Conservation (phyloP, 805 yeast species). For the Starmerella vitae region DNA sequence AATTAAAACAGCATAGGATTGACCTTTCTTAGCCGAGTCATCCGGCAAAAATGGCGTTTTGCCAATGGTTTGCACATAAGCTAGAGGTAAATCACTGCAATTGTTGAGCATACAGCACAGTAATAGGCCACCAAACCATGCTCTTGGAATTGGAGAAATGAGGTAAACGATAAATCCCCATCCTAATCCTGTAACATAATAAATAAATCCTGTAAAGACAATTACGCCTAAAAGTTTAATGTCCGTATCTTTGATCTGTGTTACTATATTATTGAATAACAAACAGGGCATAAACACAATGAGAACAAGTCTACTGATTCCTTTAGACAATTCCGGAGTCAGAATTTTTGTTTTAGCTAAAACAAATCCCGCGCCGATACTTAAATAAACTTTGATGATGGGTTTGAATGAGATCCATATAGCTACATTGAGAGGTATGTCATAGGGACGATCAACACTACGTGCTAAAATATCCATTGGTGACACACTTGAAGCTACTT, state of each 20-base stretch:
- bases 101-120: constrained; percentile 68
- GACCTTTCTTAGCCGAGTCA: constrained; percentile 57
- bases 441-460: constrained; percentile 10
- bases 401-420: constrained; percentile 75
- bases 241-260: constrained; percentile 51
- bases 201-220: constrained; percentile 35
- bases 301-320: constrained; percentile 55
- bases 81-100: constrained; percentile 72
- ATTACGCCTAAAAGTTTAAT: constrained; percentile 58
- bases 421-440: constrained; percentile 30
- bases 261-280: constrained; percentile 58
- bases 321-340: constrained; percentile 29
- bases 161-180: constrained; percentile 32
- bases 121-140: constrained; percentile 64
- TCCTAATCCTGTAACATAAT: constrained; percentile 35
- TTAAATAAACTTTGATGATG: constrained; percentile 66
- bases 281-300: constrained; percentile 61
- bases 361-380: constrained; percentile 51
- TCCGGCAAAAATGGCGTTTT: constrained; percentile 43
- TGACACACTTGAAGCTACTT: no score
- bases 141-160: constrained; percentile 47
- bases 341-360: constrained; percentile 52
- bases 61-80: constrained; percentile 54
- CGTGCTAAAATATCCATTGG: constrained; percentile 5
- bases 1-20: constrained; percentile 71